Evolutionary conservation across 441 rosid genomes (phyloP), one percentile per base, ranked within the genome.

Genomic region (Bocquillonia castaneifolia): DNA sequence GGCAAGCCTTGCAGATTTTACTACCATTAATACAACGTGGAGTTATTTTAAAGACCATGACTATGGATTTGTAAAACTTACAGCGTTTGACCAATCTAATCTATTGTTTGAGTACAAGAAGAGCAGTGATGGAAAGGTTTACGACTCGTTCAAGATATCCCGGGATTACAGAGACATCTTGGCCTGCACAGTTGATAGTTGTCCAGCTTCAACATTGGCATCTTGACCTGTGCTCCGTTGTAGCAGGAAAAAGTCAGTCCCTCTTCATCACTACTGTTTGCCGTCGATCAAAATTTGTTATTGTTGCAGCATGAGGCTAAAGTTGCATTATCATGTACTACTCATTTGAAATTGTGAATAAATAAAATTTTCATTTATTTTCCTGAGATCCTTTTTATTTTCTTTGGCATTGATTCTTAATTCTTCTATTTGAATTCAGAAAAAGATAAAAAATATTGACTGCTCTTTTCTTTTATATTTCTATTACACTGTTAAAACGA

Each of bases 51-150:
- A 74, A 76, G 96, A 88, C 52, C 68, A 73, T 17, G 96, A 92
- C 59, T 81, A 87, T 14, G 98, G 93, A 28, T 92, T 85, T 15
- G 77, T 84, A 20, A 86, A 90, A 74, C 85, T 88, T 0, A 88
- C 95, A 0, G 92, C 95, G 5, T 67, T 80, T 18, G 77, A 88
- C 78, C 83, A 86, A 71, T 86, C 91, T 3, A 81, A 80, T 34
- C 81, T 90, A 55, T 59, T 87, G 74, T 83, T 92, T 2, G 96
- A 92, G 69, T 92, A 90, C 78, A 88, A 83, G 88, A 90, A 85
- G 79, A 90, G 96, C 79, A 81, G 92, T 0, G 82, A 90, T 28
- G 96, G 98, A 17, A 75, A 78, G 69, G 93, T 88, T 13, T 82
- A 88, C 1, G 98, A 92, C 66, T 83, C 89, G 1, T 88, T 92